These are phyloP conservation scores for Cryoendolithus antarcticus DNA, from an alignment of 2,329 filamentous ascomycete species.

Conservation along the genomic window DNA sequence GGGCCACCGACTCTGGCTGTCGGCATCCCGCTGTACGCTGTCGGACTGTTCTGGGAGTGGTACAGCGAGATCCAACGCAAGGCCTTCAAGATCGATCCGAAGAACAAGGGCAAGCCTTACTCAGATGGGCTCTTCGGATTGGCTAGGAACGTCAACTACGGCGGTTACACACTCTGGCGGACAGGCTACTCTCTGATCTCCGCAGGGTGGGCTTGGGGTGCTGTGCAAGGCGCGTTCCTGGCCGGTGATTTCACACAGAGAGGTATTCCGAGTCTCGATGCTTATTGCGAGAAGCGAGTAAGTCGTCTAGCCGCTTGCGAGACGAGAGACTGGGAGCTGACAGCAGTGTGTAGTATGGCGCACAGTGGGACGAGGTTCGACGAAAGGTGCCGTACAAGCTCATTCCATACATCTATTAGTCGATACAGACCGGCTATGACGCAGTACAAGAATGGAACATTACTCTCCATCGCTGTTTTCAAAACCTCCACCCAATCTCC, in stretches of 20 bases:
- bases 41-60: constrained; percentile 15
- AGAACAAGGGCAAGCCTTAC: constrained; percentile 12
- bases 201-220: constrained; percentile 13
- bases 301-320: background rate
- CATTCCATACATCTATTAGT: constrained; percentile 14
- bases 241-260: constrained; percentile 13
- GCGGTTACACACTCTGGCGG: constrained; percentile 6
- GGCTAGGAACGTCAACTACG: constrained; percentile 12
- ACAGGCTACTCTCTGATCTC: constrained; percentile 14
- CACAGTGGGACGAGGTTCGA: constrained; percentile 13
- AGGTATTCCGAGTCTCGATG: constrained; percentile 17
- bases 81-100: constrained; percentile 9
- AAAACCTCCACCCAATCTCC: no score
- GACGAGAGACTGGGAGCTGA: no score
- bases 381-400: constrained; percentile 16
- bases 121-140: constrained; percentile 9
- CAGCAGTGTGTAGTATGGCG: constrained; percentile 10
- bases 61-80: constrained; percentile 10
- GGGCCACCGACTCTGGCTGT: constrained; percentile 5
- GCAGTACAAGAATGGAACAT: no score
- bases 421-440: background rate
- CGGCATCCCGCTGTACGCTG: constrained; percentile 10
- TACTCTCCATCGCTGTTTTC: no score
- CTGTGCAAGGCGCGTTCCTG: constrained; percentile 8
- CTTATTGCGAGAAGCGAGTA: constrained; percentile 15